These are phyloP conservation scores for Silene noctiflora DNA, from an alignment of 179 eudicot genomes.

Conservation along the genomic window DNA sequence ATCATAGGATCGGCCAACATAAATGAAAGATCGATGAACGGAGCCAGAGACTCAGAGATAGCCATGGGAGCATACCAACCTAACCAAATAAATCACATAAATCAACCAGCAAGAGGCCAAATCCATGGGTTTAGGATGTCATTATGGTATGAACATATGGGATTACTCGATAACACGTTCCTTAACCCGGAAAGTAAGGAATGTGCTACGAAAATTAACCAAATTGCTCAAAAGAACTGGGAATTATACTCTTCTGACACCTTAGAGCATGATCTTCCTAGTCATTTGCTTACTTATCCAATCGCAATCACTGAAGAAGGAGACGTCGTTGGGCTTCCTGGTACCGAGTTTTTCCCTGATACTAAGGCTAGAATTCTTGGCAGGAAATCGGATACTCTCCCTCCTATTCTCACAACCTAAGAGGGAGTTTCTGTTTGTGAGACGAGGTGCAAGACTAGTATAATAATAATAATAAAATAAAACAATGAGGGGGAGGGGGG, in stretches of 20 bases:
- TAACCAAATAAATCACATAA: slow-evolving; percentile 34
- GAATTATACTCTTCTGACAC: slow-evolving; percentile 44
- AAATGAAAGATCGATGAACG: slow-evolving; percentile 87
- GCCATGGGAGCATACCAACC: slow-evolving; percentile 86
- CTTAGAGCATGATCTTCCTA: slow-evolving; percentile 59
- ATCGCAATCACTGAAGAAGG: slow-evolving; percentile 54
- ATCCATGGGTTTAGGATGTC: slow-evolving; percentile 70
- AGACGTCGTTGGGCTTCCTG: slow-evolving; percentile 54
- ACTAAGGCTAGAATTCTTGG: slow-evolving; percentile 68
- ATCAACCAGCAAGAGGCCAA: slow-evolving; percentile 55
- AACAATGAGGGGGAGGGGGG: neutral
- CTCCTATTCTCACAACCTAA: slow-evolving; percentile 72
- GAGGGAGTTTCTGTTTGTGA: neutral
- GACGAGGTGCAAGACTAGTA: neutral
- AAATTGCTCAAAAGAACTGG: slow-evolving; percentile 49
- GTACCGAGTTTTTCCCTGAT: slow-evolving; percentile 62
- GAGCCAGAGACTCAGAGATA: slow-evolving; percentile 78
- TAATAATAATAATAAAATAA: no score
- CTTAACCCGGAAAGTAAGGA: slow-evolving; percentile 42
- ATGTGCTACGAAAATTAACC: slow-evolving; percentile 53
- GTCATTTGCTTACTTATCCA: slow-evolving; percentile 75
- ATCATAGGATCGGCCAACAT: slow-evolving; percentile 84
- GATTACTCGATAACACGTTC: slow-evolving; percentile 51
- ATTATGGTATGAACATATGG: slow-evolving; percentile 73
- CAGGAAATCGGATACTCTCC: slow-evolving; percentile 49